A percentile compares a stretch with the other conserved stretches of the same genome.
These are phyloP conservation scores for Lyophyllum decastes DNA, from an alignment of 768 basidiomycete species.

Conservation along the genomic window DNA sequence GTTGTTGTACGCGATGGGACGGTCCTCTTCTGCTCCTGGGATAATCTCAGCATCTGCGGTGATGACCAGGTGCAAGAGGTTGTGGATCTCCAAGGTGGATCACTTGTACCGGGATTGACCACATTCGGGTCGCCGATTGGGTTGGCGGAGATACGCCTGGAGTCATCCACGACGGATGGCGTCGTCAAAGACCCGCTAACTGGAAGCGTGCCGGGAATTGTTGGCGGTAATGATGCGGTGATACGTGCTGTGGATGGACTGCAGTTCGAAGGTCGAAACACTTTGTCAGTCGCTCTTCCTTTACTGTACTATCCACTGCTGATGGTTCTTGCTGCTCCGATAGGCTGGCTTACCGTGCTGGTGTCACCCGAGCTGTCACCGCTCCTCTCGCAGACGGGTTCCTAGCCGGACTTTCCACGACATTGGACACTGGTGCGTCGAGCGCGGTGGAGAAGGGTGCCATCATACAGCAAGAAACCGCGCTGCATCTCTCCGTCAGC, in stretches of 20 bases:
- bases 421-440: slow-evolving; percentile 58
- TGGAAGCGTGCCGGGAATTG: slow-evolving; percentile 35
- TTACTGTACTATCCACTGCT: too few species aligned
- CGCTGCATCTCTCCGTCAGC: slow-evolving; percentile 60
- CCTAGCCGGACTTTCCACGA: slow-evolving; percentile 61
- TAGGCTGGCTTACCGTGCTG: slow-evolving; percentile 73
- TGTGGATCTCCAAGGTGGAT: slow-evolving; percentile 67
- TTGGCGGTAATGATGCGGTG: slow-evolving; percentile 44
- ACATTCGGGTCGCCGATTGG: slow-evolving; percentile 68
- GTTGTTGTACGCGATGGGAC: slow-evolving; percentile 57
- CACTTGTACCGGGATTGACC: slow-evolving; percentile 60
- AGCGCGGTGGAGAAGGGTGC: slow-evolving; percentile 64
- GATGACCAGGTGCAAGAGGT: slow-evolving; percentile 16
- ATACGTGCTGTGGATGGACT: slow-evolving; percentile 67
- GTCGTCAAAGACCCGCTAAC: slow-evolving; percentile 52
- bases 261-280: slow-evolving; percentile 52
- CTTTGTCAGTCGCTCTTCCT: slow-evolving; percentile 40
- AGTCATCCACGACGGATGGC: slow-evolving; percentile 71
- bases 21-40: slow-evolving; percentile 45
- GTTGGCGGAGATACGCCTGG: slow-evolving; percentile 65
- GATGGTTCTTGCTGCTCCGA: too few species aligned
- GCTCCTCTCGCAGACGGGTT: slow-evolving; percentile 60
- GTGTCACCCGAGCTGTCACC: slow-evolving; percentile 70
- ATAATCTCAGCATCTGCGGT: slow-evolving; percentile 4
- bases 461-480: slow-evolving; percentile 62